Evolutionary conservation across 352 stramenopile genomes (phyloP).

Genomic region (Globisporangium sylvaticum): DNA sequence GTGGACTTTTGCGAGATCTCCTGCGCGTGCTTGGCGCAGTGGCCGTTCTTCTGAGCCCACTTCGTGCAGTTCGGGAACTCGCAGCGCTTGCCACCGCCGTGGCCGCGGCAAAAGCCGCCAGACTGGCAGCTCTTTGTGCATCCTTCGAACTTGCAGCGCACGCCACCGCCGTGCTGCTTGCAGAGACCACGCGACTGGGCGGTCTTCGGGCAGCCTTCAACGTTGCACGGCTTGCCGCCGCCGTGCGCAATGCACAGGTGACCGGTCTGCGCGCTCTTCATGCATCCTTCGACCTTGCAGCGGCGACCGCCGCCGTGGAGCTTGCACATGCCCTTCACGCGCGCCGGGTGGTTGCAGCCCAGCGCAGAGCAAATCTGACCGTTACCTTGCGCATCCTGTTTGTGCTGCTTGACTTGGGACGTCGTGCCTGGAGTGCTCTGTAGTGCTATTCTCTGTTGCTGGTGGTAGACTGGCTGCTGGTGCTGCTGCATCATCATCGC

Average conservation of each 20-base stretch:
- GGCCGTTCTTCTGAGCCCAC: conserved; percentile 85
- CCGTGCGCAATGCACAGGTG: conserved; percentile 84
- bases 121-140: conserved; percentile 87
- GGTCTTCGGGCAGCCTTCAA: conserved; percentile 83
- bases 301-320: conserved; percentile 70
- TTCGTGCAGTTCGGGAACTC: conserved; percentile 84
- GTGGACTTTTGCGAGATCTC: conserved; percentile 57
- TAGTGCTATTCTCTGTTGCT: conserved; percentile 35
- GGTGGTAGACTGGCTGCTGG: conserved; percentile 23
- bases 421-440: conserved; percentile 35
- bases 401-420: conserved; percentile 53
- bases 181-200: conserved; percentile 80
- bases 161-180: conserved; percentile 81
- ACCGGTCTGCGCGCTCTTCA: conserved; percentile 84
- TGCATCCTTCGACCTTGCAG: conserved; percentile 86
- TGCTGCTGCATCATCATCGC: conserved; percentile 70
- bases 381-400: conserved; percentile 43
- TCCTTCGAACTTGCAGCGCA: conserved; percentile 83
- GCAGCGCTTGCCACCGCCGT: conserved; percentile 82
- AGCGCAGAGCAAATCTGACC: conserved; percentile 68
- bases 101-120: conserved; percentile 78
- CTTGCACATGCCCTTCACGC: conserved; percentile 87
- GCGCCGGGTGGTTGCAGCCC: conserved; percentile 73
- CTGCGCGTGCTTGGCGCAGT: conserved; percentile 85
- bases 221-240: conserved; percentile 79